phyloP scores from a whole-genome alignment of 73 alveolate genomes.

The Stentor roeselii region DNA sequence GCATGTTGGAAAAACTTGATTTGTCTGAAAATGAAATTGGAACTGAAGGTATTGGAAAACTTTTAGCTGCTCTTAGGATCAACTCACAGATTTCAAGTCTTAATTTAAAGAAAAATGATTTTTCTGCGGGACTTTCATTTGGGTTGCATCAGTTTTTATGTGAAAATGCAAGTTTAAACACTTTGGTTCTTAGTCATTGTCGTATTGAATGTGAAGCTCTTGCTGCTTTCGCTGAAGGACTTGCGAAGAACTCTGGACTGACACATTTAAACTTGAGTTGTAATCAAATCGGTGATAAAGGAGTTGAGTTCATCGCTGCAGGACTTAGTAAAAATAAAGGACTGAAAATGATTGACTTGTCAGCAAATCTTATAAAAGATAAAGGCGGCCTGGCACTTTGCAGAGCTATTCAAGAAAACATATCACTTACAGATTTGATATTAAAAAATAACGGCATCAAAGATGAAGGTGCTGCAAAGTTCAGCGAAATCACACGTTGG shows the following conservation, averaged over 20 bases:
- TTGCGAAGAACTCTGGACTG: slow-evolving; percentile 33
- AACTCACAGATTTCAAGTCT: background rate
- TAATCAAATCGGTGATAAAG: slow-evolving; percentile 37
- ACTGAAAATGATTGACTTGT: background rate
- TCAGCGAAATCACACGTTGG: slow-evolving; percentile 7
- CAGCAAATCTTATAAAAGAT: background rate
- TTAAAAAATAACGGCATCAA: background rate
- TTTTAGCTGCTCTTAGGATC: background rate
- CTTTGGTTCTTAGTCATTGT: background rate
- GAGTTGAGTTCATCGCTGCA: slow-evolving; percentile 32
- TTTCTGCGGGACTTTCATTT: background rate
- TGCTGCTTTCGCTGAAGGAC: slow-evolving; percentile 36
- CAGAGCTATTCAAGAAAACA: background rate
- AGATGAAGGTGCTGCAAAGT: slow-evolving; percentile 4
- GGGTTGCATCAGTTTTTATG: background rate
- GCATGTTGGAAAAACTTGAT: slow-evolving; percentile 32
- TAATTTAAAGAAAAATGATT: slow-evolving; percentile 24
- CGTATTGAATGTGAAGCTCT: slow-evolving; percentile 31
- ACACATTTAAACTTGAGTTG: slow-evolving; percentile 30
- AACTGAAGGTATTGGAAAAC: slow-evolving; percentile 29
- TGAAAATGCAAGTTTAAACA: background rate
- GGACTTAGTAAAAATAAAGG: slow-evolving; percentile 31
- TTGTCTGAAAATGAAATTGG: slow-evolving; percentile 36
- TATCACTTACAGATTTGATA: background rate
- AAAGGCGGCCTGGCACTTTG: slow-evolving; percentile 18